These are phyloP conservation scores for Paulownia fortunei DNA, from an alignment of 257 asterid genomes.

Conservation along the genomic window DNA sequence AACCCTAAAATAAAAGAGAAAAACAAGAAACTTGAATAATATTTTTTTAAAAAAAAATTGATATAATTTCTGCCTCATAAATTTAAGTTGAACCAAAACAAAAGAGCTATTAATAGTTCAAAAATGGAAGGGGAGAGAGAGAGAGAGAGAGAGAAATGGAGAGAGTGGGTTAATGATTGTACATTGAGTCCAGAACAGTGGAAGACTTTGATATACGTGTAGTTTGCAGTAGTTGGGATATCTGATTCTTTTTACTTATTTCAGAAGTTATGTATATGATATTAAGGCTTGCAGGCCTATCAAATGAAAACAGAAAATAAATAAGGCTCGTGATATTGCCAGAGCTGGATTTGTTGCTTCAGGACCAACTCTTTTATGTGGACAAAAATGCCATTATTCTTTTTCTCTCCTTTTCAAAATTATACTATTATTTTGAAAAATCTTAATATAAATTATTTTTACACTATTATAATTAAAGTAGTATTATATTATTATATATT, in stretches of 20 bases:
- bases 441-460: too few relatives aligned
- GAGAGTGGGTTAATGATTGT: slow-evolving; percentile 29
- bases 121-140: slow-evolving; percentile 10
- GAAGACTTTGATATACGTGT: slow-evolving; percentile 8
- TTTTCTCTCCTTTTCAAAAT: too few relatives aligned
- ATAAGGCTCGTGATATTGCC: background rate
- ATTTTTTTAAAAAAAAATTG: too few relatives aligned
- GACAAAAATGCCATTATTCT: background rate
- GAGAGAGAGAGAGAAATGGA: background rate
- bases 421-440: too few relatives aligned
- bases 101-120: background rate
- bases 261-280: slow-evolving; percentile 38
- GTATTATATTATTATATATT: too few relatives aligned
- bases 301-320: background rate
- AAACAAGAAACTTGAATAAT: too few relatives aligned
- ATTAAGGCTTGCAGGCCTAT: slow-evolving; percentile 35
- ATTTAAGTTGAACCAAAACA: background rate
- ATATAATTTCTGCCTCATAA: too few relatives aligned
- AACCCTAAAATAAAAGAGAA: too few relatives aligned
- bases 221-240: slow-evolving; percentile 34
- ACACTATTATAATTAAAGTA: too few relatives aligned
- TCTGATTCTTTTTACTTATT: slow-evolving; percentile 43
- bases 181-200: background rate
- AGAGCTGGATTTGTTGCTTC: background rate
- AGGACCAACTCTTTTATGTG: background rate